Evolutionary conservation across 352 stramenopile genomes (phyloP), one percentile per base, ranked within the genome.

Genomic region (Pythium rishiriense): DNA sequence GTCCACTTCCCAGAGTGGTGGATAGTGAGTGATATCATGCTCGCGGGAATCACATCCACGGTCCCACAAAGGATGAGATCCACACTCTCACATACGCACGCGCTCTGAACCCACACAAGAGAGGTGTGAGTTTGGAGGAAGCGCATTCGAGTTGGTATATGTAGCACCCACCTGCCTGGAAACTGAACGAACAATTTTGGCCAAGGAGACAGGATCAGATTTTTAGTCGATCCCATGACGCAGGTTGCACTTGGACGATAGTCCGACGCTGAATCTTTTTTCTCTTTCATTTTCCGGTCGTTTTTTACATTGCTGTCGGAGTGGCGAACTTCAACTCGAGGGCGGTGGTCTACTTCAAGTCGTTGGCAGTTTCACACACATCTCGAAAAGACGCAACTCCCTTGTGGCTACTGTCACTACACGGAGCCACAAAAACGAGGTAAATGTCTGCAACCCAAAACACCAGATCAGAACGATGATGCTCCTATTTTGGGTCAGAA

Each of bases 401-500:
- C 17, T 26, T 11, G 19, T 54, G 48, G 48, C 48, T 39, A 54
- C 48, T 25, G 48, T 54, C 48, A 54, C 37, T 21, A 43, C 37
- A 43, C 7, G 4, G 3, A 9, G 37, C 6, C 37, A 43, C 26
- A 42, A 11, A 2, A 41, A 0, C 11, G 48, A 39, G 28, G 47
- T 9, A 25, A 14, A 4, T 51, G 4, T 3, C 15, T 33, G 57
- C 49, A 61, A 61, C 60, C 60, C 60, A 67, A 67, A 67, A 51
- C 51, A 67, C 14, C 25, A 31, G 25, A 50, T 31, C 29, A 58
- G 50, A 58, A 14, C n/a, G 50, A 43, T 43, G 37, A 4, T 17
- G 37, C 14, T 43, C 37, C 43, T 69, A 69, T 69, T 69, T 64
- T 69, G 62, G 62, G 62, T 31, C 4, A 14, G 21, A 6, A 15